Evolutionary conservation across 2,329 filamentous ascomycete species (phyloP).

Genomic region (Nectriaceae sp.): DNA sequence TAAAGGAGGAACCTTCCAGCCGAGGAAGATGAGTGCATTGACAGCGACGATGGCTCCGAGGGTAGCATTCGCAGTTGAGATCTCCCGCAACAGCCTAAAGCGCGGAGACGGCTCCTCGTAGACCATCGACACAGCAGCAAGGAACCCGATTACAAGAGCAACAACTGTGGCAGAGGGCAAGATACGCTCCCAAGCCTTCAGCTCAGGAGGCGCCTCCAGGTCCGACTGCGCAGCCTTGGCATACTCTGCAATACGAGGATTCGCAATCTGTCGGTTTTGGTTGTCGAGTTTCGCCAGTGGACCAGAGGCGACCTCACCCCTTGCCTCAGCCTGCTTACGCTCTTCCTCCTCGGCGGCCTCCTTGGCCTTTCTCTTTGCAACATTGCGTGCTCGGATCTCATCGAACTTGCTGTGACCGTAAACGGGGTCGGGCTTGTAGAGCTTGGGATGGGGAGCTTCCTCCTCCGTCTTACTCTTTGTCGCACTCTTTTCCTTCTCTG

Average conservation of each 20-base stretch:
- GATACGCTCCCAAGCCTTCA: conserved; percentile 53
- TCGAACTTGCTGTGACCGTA: conserved; percentile 62
- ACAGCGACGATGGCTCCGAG: conserved; percentile 60
- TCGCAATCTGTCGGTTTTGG: conserved; percentile 40
- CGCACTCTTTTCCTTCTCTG: conserved; percentile 17
- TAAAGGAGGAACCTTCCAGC: conserved; percentile 65
- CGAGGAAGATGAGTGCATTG: conserved; percentile 58
- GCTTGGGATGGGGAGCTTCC: too few relatives aligned
- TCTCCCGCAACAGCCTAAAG: conserved; percentile 58
- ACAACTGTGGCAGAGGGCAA: conserved; percentile 55
- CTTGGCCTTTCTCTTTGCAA: conserved; percentile 50
- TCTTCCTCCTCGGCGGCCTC: conserved; percentile 46
- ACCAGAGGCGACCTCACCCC: conserved; percentile 38
- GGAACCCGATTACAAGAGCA: conserved; percentile 44
- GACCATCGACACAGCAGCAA: conserved; percentile 45
- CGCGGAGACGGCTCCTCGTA: conserved; percentile 56
- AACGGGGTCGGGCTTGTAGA: conserved; percentile 47
- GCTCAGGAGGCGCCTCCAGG: conserved; percentile 53
- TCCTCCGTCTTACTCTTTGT: conserved; percentile 21
- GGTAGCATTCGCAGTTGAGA: conserved; percentile 65
- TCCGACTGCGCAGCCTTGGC: conserved; percentile 50
- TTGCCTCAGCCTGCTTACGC: conserved; percentile 42
- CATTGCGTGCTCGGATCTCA: conserved; percentile 55
- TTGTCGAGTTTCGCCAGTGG: conserved; percentile 44
- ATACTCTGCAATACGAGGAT: conserved; percentile 41